Evolutionary conservation across 2,329 filamentous ascomycete species (phyloP).

Genomic region (Trichoderma guizhouense): DNA sequence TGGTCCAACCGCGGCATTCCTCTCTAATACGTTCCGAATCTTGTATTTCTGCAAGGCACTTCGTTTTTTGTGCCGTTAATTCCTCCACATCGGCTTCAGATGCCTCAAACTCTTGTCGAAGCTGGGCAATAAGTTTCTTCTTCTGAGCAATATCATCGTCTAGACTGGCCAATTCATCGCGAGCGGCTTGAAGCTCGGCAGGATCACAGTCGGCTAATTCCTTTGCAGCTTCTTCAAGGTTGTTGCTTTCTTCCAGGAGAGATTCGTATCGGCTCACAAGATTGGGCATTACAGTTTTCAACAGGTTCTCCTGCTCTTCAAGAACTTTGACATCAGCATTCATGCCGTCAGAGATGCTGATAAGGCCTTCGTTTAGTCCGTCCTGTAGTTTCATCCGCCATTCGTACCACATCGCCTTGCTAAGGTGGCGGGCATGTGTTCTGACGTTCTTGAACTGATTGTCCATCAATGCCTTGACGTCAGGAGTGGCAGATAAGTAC

Average conservation of each 20-base stretch:
- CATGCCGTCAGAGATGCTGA: slow-evolving; percentile 74
- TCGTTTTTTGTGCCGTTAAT: slow-evolving; percentile 63
- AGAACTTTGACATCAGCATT: slow-evolving; percentile 66
- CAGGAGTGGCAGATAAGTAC: slow-evolving; percentile 80
- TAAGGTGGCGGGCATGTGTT: slow-evolving; percentile 81
- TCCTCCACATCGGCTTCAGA: slow-evolving; percentile 63
- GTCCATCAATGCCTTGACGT: slow-evolving; percentile 85
- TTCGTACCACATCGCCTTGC: slow-evolving; percentile 97
- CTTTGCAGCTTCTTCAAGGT: slow-evolving; percentile 66
- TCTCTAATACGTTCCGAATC: slow-evolving; percentile 81
- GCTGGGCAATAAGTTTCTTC: slow-evolving; percentile 61
- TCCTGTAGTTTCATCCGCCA: slow-evolving; percentile 88
- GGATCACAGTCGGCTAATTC: slow-evolving; percentile 79
- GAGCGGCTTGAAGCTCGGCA: slow-evolving; percentile 69
- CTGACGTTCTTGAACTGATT: slow-evolving; percentile 98
- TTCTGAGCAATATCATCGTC: slow-evolving; percentile 69
- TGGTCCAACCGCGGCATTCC: slow-evolving; percentile 85
- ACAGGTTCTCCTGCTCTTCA: slow-evolving; percentile 62
- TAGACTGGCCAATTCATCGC: slow-evolving; percentile 62
- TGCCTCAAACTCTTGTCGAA: slow-evolving; percentile 64
- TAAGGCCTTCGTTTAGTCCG: slow-evolving; percentile 75
- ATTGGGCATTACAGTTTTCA: slow-evolving; percentile 65
- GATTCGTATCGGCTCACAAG: slow-evolving; percentile 58
- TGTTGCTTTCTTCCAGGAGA: slow-evolving; percentile 61
- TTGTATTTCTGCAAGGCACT: slow-evolving; percentile 69